These are phyloP conservation scores for Chaetomiaceae sp. DNA, from an alignment of 2,329 filamentous ascomycete species.

Conservation along the genomic window DNA sequence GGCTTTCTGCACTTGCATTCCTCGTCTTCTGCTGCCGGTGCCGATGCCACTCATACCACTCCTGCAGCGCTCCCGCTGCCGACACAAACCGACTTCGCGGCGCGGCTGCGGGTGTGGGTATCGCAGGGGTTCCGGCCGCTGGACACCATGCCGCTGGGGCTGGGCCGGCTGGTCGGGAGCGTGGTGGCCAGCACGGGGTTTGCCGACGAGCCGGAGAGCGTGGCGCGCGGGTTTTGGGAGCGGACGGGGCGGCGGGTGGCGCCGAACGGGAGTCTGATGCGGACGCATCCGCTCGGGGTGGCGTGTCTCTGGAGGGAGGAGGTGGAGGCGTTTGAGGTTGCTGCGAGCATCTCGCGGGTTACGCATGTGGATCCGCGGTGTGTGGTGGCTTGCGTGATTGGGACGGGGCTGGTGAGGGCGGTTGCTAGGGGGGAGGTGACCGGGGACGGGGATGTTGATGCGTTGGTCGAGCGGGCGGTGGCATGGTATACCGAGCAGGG, in stretches of 20 bases:
- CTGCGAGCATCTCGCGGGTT: conserved; percentile 38
- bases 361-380: conserved; percentile 51
- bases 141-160: conserved; percentile 43
- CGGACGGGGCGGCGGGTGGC: conserved; percentile 37
- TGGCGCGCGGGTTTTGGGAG: conserved; percentile 40
- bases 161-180: conserved; percentile 43
- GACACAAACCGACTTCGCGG: conserved; percentile 36
- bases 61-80: conserved; percentile 26
- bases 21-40: too few relatives aligned
- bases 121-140: conserved; percentile 42
- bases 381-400: conserved; percentile 44
- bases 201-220: conserved; percentile 35
- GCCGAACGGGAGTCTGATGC: conserved; percentile 50
- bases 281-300: conserved; percentile 47
- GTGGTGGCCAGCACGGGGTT: conserved; percentile 40
- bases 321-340: conserved; percentile 40
- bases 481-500: conserved; percentile 32
- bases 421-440: conserved; percentile 42
- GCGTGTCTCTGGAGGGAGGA: conserved; percentile 39
- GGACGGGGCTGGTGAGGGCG: conserved; percentile 42
- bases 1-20: conserved; percentile 45
- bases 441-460: conserved; percentile 38
- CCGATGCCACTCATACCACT: too few relatives aligned
- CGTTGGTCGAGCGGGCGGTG: conserved; percentile 36
- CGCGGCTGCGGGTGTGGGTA: conserved; percentile 43